Evolutionary conservation across 805 yeast genomes (phyloP).

Genomic region (Candida ortonii): DNA sequence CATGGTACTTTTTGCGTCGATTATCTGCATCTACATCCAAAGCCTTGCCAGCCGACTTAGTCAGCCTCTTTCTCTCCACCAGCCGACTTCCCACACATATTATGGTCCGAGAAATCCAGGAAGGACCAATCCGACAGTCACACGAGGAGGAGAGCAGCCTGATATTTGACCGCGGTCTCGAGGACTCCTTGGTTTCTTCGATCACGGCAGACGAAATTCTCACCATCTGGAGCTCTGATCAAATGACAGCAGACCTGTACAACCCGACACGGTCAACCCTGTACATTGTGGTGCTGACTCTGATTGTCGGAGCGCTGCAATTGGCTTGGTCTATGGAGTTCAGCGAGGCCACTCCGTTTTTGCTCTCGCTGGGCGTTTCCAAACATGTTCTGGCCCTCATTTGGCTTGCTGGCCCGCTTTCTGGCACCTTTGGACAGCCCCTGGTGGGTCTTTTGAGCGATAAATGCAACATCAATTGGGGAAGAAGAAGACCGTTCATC

Average conservation of each 20-base stretch:
- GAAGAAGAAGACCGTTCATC: slow-evolving; percentile 57
- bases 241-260: slow-evolving; percentile 17
- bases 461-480: slow-evolving; percentile 41
- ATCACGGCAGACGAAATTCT: neutral
- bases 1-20: too few species aligned
- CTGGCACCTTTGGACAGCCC: slow-evolving; percentile 65
- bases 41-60: too few species aligned
- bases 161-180: slow-evolving; percentile 2
- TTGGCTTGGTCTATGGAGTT: slow-evolving; percentile 67
- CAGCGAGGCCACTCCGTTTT: slow-evolving; percentile 59
- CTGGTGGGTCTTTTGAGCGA: slow-evolving; percentile 59
- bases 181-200: slow-evolving; percentile 3
- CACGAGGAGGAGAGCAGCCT: too few species aligned
- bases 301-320: slow-evolving; percentile 56
- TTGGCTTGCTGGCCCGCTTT: slow-evolving; percentile 67
- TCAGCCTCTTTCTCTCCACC: slow-evolving; percentile 5
- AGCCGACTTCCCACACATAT: neutral
- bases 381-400: slow-evolving; percentile 53
- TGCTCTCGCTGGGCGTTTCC: slow-evolving; percentile 60
- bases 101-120: too few species aligned
- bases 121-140: too few species aligned
- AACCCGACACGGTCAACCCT: slow-evolving; percentile 44
- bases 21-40: too few species aligned
- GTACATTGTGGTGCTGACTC: slow-evolving; percentile 45
- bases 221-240: slow-evolving; percentile 17